phyloP scores from a whole-genome alignment of 108 stramenopile genomes.

The Fistulifera pelliculosa region DNA sequence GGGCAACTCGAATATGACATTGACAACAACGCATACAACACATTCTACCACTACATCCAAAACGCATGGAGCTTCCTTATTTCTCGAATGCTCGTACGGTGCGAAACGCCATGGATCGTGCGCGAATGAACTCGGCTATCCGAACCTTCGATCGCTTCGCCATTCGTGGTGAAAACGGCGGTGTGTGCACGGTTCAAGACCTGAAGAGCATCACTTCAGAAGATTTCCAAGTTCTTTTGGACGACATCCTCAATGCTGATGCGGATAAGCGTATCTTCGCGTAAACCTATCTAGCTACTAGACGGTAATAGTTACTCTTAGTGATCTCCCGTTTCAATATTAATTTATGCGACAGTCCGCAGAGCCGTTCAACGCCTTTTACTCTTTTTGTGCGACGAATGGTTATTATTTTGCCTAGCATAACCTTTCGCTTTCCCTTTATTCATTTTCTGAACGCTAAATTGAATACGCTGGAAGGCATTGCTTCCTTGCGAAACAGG shows the following conservation, averaged over 20 bases:
- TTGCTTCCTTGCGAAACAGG: background rate
- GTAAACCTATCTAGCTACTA: constrained; percentile 31
- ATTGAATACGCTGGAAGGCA: constrained; percentile 6
- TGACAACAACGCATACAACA: constrained; percentile 45
- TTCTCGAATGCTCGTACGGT: constrained; percentile 98
- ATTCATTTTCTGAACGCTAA: background rate
- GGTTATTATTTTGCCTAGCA: background rate
- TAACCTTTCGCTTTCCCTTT: background rate
- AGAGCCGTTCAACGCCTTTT: background rate
- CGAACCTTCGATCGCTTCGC: constrained; percentile 91
- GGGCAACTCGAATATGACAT: constrained; percentile 89
- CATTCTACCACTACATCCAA: constrained; percentile 89
- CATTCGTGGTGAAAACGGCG: constrained; percentile 77
- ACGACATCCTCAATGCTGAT: constrained; percentile 87
- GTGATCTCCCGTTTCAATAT: too few relatives aligned
- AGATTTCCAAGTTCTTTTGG: constrained; percentile 92
- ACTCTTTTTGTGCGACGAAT: background rate
- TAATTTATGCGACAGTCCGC: background rate
- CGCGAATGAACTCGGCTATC: constrained; percentile 94
- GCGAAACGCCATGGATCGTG: constrained; percentile 97
- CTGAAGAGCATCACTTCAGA: constrained; percentile 76
- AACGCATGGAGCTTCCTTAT: constrained; percentile 92
- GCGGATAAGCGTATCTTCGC: constrained; percentile 84
- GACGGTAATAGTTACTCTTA: background rate
- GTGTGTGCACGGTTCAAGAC: constrained; percentile 63